Evolutionary conservation across 1,284 basidiomycete species (phyloP).

Genomic region (Chiua sp.): DNA sequence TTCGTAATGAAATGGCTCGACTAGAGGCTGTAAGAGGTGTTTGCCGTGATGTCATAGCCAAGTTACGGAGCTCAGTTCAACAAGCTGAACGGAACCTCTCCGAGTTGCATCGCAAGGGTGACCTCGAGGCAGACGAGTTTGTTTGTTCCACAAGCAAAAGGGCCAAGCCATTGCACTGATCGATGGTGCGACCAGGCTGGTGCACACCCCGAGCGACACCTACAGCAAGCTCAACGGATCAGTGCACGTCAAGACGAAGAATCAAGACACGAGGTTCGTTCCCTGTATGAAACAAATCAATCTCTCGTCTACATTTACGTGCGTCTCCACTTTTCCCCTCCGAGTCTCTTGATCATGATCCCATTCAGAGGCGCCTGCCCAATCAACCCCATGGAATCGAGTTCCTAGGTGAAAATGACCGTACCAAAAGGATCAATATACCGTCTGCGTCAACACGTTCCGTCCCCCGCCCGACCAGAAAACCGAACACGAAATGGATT

Average conservation of each 20-base stretch:
- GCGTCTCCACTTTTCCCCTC: constrained; percentile 18
- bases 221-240: constrained; percentile 45
- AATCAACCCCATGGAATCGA: constrained; percentile 54
- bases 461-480: constrained; percentile 32
- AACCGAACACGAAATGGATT: constrained; percentile 39
- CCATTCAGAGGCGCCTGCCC: constrained; percentile 42
- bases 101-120: constrained; percentile 75
- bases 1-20: constrained; percentile 95
- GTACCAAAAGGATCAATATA: constrained; percentile 39
- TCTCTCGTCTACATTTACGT: constrained; percentile 50
- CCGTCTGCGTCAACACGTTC: constrained; percentile 42
- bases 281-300: constrained; percentile 48
- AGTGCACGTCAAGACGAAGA: constrained; percentile 32
- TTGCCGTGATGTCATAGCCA: constrained; percentile 77
- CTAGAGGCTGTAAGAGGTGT: constrained; percentile 95
- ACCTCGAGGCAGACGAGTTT: constrained; percentile 90
- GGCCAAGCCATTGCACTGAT: constrained; percentile 43
- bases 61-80: constrained; percentile 66
- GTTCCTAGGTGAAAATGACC: constrained; percentile 34
- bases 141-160: constrained; percentile 86
- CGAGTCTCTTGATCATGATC: neutral
- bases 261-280: constrained; percentile 42
- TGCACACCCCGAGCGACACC: constrained; percentile 39
- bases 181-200: constrained; percentile 48
- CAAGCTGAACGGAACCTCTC: constrained; percentile 71